Evolutionary conservation across 345 rosid species (phyloP), one percentile per base, ranked within the genome.

Genomic region (Draba incana): DNA sequence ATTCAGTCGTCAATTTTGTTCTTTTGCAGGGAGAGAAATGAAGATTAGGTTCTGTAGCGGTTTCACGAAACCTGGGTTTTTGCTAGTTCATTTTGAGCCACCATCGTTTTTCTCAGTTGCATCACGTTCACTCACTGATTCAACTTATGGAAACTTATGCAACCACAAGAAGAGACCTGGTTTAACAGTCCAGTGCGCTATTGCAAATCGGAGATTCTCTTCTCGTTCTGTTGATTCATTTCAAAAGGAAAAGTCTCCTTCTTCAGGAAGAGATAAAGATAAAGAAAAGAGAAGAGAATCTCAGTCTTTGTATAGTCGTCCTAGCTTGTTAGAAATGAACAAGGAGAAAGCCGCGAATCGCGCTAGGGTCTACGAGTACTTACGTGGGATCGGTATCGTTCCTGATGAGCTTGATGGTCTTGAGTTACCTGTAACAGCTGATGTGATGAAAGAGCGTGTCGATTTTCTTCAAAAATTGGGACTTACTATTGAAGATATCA

Each of bases 401-500:
- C 96, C 89, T 42, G 88, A 85, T 58, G 88, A 83, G 78, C 88
- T 92, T 66, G 98, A 92, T 69, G 98, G 92, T 8, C 78, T 92
- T 71, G 98, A 92, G 41, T 96, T 92, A 61, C 98, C 97, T 16
- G 97, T 89, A 39, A 89, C 97, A 7, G 81, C 70, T 48, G 92
- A 89, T 59, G 90, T 89, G 11, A 89, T 89, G 84, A 81, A 68
- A 66, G 98, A 92, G 70, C 89, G 98, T 15, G 84, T 92, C 7
- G 94, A 88, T 67, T 92, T 89, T 65, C 97, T 92, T 61, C 95
- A 81, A 48, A 82, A 74, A 14, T 42, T 92, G 35, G 96, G 98
- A 47, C 86, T 92, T 42, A 85, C 88, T 5, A 74, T 92, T 24
- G 95, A 88, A 62, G 95, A 92, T 72, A 83, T 92, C 39, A 88